These are phyloP conservation scores for Proliferodiscus dingleyae DNA, from an alignment of 2,329 filamentous ascomycete genomes.

Conservation along the genomic window DNA sequence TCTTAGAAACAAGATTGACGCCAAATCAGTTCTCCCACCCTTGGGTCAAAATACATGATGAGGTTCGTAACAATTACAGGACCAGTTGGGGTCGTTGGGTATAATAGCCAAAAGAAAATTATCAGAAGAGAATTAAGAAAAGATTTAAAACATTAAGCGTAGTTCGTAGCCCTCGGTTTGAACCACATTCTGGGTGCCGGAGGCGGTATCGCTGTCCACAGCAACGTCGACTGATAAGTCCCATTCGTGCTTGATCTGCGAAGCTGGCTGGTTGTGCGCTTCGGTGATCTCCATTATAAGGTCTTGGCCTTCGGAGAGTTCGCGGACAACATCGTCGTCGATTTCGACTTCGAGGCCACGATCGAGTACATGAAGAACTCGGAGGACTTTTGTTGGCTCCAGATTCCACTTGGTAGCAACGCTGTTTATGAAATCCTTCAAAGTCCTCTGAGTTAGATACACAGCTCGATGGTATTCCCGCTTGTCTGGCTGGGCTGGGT, in stretches of 20 bases:
- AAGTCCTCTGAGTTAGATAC: slow-evolving; percentile 73
- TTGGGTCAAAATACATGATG: slow-evolving; percentile 14
- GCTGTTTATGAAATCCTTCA: slow-evolving; percentile 66
- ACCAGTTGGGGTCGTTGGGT: slow-evolving; percentile 23
- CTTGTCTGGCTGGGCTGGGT: slow-evolving; percentile 40
- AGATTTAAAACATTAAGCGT: slow-evolving; percentile 32
- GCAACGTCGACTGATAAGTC: slow-evolving; percentile 52
- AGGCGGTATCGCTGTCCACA: slow-evolving; percentile 26
- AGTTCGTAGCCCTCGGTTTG: slow-evolving; percentile 31
- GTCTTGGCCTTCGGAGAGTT: slow-evolving; percentile 85
- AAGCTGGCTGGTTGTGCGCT: slow-evolving; percentile 22
- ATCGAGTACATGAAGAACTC: slow-evolving; percentile 66
- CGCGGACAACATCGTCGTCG: slow-evolving; percentile 82
- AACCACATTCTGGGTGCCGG: slow-evolving; percentile 20
- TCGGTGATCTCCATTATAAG: slow-evolving; percentile 67
- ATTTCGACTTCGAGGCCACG: slow-evolving; percentile 78
- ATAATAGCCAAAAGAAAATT: slow-evolving; percentile 15
- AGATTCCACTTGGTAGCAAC: slow-evolving; percentile 78
- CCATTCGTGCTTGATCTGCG: slow-evolving; percentile 52
- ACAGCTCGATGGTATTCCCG: slow-evolving; percentile 73
- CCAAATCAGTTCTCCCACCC: slow-evolving; percentile 14
- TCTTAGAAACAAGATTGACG: slow-evolving; percentile 25
- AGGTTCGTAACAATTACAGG: slow-evolving; percentile 28
- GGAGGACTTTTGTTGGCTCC: slow-evolving; percentile 65
- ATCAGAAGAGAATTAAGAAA: slow-evolving; percentile 7